Evolutionary conservation across 2,329 filamentous ascomycete genomes (phyloP).

Genomic region (Hypoxylon rubiginosum): DNA sequence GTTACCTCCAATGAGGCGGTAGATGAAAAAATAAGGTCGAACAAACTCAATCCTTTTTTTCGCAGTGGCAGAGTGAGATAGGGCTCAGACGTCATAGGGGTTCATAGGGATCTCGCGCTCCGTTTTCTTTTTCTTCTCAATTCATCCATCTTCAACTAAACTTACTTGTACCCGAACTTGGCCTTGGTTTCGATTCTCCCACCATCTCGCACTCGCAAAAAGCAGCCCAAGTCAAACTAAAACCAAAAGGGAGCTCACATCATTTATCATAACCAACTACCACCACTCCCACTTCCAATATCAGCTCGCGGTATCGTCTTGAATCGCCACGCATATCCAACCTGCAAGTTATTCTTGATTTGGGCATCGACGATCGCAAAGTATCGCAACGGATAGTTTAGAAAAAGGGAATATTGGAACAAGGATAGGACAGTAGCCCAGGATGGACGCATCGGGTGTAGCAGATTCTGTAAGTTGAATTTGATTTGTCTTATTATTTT

Average conservation of each 20-base stretch:
- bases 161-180: background rate
- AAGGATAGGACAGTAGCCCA: conserved; percentile 22
- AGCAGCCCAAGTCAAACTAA: conserved; percentile 22
- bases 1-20: conserved; percentile 24
- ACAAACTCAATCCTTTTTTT: conserved; percentile 24
- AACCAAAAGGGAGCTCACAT: conserved; percentile 9
- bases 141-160: conserved; percentile 33
- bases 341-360: conserved; percentile 31
- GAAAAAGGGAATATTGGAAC: conserved; percentile 9
- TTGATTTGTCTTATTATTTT: conserved; percentile 30
- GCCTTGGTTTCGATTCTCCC: conserved; percentile 5
- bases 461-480: conserved; percentile 34
- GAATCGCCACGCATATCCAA: conserved; percentile 29
- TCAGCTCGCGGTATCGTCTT: conserved; percentile 25
- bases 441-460: conserved; percentile 35
- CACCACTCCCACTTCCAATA: conserved; percentile 17
- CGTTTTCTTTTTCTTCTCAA: conserved; percentile 15
- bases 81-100: conserved; percentile 36
- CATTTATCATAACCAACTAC: conserved; percentile 13
- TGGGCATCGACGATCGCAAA: conserved; percentile 20
- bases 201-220: conserved; percentile 10
- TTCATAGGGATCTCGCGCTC: conserved; percentile 31
- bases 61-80: conserved; percentile 12
- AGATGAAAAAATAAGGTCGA: conserved; percentile 25
- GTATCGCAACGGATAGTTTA: conserved; percentile 24